Evolutionary conservation across 129 eudicot genomes (phyloP).

Genomic region (Heracleum sosnowskyi): DNA sequence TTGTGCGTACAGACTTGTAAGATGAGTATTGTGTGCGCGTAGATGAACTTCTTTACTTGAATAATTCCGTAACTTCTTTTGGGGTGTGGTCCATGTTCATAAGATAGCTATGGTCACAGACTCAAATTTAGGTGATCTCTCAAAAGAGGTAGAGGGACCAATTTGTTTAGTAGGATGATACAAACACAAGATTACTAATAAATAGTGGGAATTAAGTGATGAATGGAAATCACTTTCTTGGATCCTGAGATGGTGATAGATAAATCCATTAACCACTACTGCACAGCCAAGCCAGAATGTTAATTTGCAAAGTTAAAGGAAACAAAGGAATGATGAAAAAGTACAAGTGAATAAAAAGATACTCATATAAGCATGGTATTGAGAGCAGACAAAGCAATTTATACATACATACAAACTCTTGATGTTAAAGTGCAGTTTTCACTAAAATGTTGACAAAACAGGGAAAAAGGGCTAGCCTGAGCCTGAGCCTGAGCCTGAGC

Average conservation of each 20-base stretch:
- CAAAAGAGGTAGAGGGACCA: background rate
- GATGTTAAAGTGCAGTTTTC: slow-evolving; percentile 1
- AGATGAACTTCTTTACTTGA: background rate
- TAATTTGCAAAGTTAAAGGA: slow-evolving; percentile 49
- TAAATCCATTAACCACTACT: slow-evolving; percentile 22
- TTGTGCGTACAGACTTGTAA: background rate
- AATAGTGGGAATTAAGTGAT: background rate
- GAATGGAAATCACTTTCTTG: slow-evolving; percentile 36
- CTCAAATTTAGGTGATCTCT: background rate
- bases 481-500: background rate
- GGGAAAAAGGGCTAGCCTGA: slow-evolving; percentile 1
- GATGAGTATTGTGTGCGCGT: background rate
- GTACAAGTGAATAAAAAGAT: slow-evolving; percentile 23
- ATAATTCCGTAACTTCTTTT: background rate
- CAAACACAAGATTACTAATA: background rate
- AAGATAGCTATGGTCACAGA: background rate
- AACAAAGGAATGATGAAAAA: slow-evolving; percentile 42
- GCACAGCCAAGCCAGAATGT: slow-evolving; percentile 20
- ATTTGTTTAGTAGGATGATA: background rate
- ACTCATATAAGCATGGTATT: slow-evolving; percentile 29
- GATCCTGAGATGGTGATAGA: slow-evolving; percentile 46
- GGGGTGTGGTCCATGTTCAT: background rate
- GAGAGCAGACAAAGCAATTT: slow-evolving; percentile 22
- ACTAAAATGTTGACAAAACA: slow-evolving; percentile 2
- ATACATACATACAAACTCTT: background rate